Conservation (phyloP, 1,139 yeast species). For the Zygosaccharomyces pseudobailii region DNA sequence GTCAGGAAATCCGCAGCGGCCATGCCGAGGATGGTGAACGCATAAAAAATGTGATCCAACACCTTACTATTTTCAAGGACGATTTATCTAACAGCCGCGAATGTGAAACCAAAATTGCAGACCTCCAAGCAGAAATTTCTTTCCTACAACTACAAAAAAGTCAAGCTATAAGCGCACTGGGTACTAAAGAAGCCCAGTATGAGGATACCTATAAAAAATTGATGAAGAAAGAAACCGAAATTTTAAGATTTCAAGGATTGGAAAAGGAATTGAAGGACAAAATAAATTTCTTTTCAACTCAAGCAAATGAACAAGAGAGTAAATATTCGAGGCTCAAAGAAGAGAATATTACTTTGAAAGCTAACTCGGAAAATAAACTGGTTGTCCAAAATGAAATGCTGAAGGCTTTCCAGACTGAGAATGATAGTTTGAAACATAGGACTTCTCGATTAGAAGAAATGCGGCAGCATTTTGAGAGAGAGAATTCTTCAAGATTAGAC, state of each 20-base stretch:
- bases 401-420: slow-evolving; percentile 23
- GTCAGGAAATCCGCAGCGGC: slow-evolving; percentile 6
- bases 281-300: slow-evolving; percentile 6
- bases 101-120: slow-evolving; percentile 5
- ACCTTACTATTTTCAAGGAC: slow-evolving; percentile 3
- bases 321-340: slow-evolving; percentile 14
- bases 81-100: slow-evolving; percentile 5
- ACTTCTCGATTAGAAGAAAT: slow-evolving; percentile 19
- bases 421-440: slow-evolving; percentile 21
- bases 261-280: slow-evolving; percentile 6
- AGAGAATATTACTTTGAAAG: slow-evolving; percentile 13
- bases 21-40: neutral
- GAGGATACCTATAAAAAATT: slow-evolving; percentile 22
- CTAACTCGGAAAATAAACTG: slow-evolving; percentile 30
- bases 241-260: slow-evolving; percentile 8
- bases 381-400: slow-evolving; percentile 26
- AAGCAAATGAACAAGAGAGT: slow-evolving; percentile 8
- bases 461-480: slow-evolving; percentile 16
- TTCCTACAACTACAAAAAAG: slow-evolving; percentile 24
- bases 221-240: slow-evolving; percentile 11
- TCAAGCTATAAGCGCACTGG: slow-evolving; percentile 25
- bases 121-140: slow-evolving; percentile 8
- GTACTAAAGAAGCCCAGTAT: slow-evolving; percentile 30
- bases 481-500: slow-evolving; percentile 14
- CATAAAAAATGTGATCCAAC: slow-evolving; percentile 2